These are phyloP conservation scores for Nyssa sinensis DNA, from an alignment of 148 eudicot species.

Conservation along the genomic window DNA sequence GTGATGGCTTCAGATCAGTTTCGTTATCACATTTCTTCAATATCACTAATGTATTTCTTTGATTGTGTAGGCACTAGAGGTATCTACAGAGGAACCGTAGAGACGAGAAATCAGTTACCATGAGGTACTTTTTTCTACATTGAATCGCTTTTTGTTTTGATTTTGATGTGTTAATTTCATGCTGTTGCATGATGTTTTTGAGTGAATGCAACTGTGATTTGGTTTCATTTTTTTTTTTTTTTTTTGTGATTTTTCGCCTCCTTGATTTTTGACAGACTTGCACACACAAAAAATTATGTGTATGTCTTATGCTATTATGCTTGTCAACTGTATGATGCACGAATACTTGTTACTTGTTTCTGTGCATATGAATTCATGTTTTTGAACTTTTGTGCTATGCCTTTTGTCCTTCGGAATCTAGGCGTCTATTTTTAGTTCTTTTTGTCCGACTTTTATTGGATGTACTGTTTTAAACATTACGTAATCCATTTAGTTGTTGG, in stretches of 20 bases:
- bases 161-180: neutral
- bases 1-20: neutral
- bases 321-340: too few species aligned
- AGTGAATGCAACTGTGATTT: neutral
- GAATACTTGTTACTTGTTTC: too few species aligned
- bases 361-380: too few species aligned
- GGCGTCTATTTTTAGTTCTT: neutral
- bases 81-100: neutral
- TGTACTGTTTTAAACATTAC: too few species aligned
- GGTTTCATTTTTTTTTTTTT: too few species aligned
- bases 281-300: too few species aligned
- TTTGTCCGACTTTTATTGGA: neutral
- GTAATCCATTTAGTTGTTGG: too few species aligned
- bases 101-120: neutral
- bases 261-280: neutral
- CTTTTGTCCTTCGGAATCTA: too few species aligned
- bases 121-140: conserved; percentile 13
- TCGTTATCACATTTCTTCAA: neutral
- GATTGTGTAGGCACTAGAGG: neutral
- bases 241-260: too few species aligned
- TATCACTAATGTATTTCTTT: neutral
- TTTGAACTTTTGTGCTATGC: too few species aligned
- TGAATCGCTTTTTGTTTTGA: neutral
- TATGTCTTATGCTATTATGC: too few species aligned
- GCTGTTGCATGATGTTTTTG: too few species aligned